Base-by-base conservation (phyloP, 352 stramenopile genomes). In the Thraustochytrium sp. region DNA sequence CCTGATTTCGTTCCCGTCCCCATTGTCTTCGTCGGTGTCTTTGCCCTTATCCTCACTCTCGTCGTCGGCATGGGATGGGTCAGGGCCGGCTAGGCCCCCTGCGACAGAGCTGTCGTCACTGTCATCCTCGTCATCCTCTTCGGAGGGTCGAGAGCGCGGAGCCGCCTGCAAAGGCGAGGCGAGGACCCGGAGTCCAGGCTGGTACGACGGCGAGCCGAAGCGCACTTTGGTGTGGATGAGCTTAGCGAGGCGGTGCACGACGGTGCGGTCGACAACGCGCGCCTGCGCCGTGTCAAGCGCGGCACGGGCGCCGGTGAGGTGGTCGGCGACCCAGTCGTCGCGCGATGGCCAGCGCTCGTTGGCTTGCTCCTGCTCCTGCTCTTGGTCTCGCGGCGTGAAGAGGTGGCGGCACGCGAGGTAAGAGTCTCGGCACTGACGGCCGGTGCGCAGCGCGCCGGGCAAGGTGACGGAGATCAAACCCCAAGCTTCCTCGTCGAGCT, bases 351-450 rank as follows among this genome's bases (percentile, higher is more conserved):
- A 55, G 18, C 16, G 18, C 18, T 55, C n/a, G n/a, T 55, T 18
- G 18, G 48, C 18, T 23, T 18, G n/a, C 18, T 55, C n/a, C 29
- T 1, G 36, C 26, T 21, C 0, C 0, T 29, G 13, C 9, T 21
- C 54, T 21, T 63, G 9, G 26, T 11, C 36, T 9, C 36, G 2
- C 0, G 11, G 8, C 34, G 2, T 23, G 40, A 3, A 16, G 8
- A 21, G 13, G 21, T 75, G 8, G 18, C 8, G n/a, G 49, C 68
- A 62, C 34, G 40, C 3, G 9, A 73, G 61, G 37, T 31, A 77
- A 26, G 13, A 77, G 46, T 77, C 65, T n/a, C 65, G 21, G 65
- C 65, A 77, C 42, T 77, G 65, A n/a, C 65, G 65, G 13, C 65
- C 65, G 9, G 65, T 77, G n/a, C 65, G 65, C 3, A 62, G 23